These are phyloP conservation scores for Yamadazyma membranifaciens DNA, from an alignment of 1,139 yeast species.

Conservation along the genomic window DNA sequence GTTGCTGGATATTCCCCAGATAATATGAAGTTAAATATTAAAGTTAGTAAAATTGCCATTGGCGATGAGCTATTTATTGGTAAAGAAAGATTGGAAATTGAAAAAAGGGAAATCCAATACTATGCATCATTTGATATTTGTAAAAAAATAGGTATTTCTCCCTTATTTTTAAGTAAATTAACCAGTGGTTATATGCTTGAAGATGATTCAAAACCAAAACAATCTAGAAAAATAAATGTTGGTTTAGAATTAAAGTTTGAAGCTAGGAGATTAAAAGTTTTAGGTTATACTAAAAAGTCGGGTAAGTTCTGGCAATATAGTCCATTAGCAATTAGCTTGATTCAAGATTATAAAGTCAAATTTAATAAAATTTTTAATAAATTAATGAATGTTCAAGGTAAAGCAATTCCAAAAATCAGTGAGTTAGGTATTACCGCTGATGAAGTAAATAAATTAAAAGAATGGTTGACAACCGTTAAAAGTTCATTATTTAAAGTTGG, in stretches of 20 bases:
- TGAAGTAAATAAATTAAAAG: constrained; percentile 42
- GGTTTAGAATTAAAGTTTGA: constrained; percentile 89
- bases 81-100: constrained; percentile 54
- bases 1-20: constrained; percentile 62
- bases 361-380: constrained; percentile 52
- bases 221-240: constrained; percentile 55
- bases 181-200: constrained; percentile 71
- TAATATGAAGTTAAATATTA: constrained; percentile 53
- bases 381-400: constrained; percentile 15
- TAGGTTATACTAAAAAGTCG: constrained; percentile 76
- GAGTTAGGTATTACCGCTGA: constrained; percentile 24
- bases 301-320: constrained; percentile 84
- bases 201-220: constrained; percentile 39
- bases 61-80: constrained; percentile 66
- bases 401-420: constrained; percentile 28
- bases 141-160: constrained; percentile 54
- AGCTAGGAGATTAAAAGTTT: constrained; percentile 72
- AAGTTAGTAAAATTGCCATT: constrained; percentile 47
- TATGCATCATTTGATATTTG: constrained; percentile 69
- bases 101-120: constrained; percentile 55
- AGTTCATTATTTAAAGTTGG: constrained; percentile 62
- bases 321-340: constrained; percentile 65
- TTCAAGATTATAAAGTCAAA: constrained; percentile 56
- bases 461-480: constrained; percentile 62
- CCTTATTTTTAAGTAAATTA: constrained; percentile 70